Evolutionary conservation across 228 moss, liverwort and hornwort genomes (phyloP).

Genomic region (Sphagnum magellanicum): DNA sequence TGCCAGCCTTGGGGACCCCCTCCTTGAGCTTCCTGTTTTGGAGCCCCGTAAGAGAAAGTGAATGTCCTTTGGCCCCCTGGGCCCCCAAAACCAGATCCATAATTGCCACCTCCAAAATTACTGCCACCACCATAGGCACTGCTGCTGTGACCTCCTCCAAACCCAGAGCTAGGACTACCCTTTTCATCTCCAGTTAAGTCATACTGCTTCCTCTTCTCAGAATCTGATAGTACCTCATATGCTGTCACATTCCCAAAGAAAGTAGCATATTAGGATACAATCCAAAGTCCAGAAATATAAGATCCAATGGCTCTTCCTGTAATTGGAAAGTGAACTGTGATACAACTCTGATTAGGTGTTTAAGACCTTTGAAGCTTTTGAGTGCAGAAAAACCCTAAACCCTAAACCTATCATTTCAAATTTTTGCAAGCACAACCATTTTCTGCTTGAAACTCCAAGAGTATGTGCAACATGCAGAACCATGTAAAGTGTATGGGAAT

Average conservation of each 20-base stretch:
- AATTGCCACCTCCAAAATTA: constrained; percentile 28
- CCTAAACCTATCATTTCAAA: no score
- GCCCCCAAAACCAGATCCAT: constrained; percentile 31
- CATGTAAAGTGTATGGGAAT: not conserved
- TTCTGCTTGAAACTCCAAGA: not conserved
- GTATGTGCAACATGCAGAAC: not conserved
- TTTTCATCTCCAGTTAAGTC: constrained; percentile 80
- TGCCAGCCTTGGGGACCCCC: constrained; percentile 32
- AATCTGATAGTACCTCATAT: constrained; percentile 80
- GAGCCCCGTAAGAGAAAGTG: constrained; percentile 47
- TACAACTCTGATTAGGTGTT: no score
- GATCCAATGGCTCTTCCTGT: no score
- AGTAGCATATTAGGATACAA: no score
- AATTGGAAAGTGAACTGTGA: no score
- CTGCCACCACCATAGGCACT: constrained; percentile 13
- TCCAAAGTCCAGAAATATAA: no score
- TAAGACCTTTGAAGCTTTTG: no score
- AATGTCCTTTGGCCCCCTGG: constrained; percentile 40
- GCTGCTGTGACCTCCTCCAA: not conserved
- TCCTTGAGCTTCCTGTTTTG: constrained; percentile 34
- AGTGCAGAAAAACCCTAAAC: no score
- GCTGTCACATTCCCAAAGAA: constrained; percentile 25
- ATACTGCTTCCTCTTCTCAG: constrained; percentile 78
- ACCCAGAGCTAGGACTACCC: constrained; percentile 21
- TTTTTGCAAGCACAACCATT: not conserved